A percentile compares a stretch with the other conserved stretches of the same genome.
Evolutionary conservation across 495 filamentous ascomycete genomes (phyloP).

Genomic region (Patellaria atrata): DNA sequence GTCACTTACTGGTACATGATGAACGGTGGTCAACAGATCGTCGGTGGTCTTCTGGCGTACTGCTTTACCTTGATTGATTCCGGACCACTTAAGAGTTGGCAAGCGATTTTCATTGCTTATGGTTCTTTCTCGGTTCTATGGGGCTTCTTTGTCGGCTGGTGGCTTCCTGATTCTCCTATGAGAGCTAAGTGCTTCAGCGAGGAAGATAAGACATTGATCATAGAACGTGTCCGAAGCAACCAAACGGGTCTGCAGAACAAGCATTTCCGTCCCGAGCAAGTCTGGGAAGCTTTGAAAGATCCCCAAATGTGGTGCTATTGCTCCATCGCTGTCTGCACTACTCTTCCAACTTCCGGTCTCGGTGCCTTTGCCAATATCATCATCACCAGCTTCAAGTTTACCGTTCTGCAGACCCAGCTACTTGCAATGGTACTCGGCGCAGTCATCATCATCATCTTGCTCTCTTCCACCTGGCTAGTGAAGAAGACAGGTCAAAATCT

Average conservation of each 20-base stretch:
- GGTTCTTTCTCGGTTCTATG: slow-evolving; percentile 38
- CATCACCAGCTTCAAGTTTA: slow-evolving; percentile 36
- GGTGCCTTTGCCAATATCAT: slow-evolving; percentile 55
- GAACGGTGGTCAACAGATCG: slow-evolving; percentile 40
- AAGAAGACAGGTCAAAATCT: slow-evolving; percentile 49
- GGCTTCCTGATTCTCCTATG: slow-evolving; percentile 23
- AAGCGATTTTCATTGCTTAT: slow-evolving; percentile 46
- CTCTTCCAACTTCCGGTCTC: slow-evolving; percentile 50
- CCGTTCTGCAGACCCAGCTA: slow-evolving; percentile 38
- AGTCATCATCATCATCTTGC: slow-evolving; percentile 53
- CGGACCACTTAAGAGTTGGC: slow-evolving; percentile 36
- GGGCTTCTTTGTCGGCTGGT: slow-evolving; percentile 27
- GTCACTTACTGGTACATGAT: slow-evolving; percentile 58
- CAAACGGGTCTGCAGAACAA: slow-evolving; percentile 16
- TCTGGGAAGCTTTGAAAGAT: slow-evolving; percentile 35
- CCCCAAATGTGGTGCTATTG: slow-evolving; percentile 36
- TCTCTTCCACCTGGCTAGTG: slow-evolving; percentile 48
- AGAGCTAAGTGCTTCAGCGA: slow-evolving; percentile 23
- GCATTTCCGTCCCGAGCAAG: slow-evolving; percentile 9
- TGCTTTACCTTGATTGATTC: slow-evolving; percentile 40
- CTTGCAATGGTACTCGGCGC: slow-evolving; percentile 56
- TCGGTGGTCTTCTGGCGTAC: slow-evolving; percentile 42
- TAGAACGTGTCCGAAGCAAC: slow-evolving; percentile 16
- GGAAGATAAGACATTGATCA: slow-evolving; percentile 20
- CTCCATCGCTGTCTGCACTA: slow-evolving; percentile 48